Evolutionary conservation across 2,329 filamentous ascomycete species (phyloP), one percentile per base, ranked within the genome.

Genomic region (Coleophoma cylindrospora): DNA sequence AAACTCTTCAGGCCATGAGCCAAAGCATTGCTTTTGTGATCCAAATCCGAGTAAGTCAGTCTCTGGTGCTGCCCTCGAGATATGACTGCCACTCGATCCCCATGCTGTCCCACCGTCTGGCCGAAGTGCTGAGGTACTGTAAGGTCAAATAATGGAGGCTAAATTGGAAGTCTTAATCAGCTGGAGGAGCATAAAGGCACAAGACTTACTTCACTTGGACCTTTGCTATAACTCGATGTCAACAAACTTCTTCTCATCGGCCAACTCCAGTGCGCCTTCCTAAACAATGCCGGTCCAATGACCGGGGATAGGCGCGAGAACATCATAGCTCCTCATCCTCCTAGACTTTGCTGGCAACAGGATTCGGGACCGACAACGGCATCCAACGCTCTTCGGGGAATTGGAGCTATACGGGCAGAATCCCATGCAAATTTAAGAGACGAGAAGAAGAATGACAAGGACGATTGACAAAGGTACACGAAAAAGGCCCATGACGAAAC

Each of bases 71-170:
- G 82, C 48, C 72, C 64, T 46, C 78, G 74, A 27, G 72, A 69
- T 43, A 83, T 75, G 50, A 84, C 74, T 43, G 83, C 82, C 0
- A 74, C 75, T 7, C 75, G 75, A 65, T 90, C 84, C 22, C 87
- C 87, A 66, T 83, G 73, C 34, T 71, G 63, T 9, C 76, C 75
- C 36, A 89, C 86, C 36, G 89, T 74, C 1, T 74, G 73, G 8
- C 80, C 74, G 61, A 92, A 91, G 64, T 92, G 84, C 55, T 87
- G 70, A 0, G 86, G 84, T 48, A 91, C 81, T 1, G 87, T 91
- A 50, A 83, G 73, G 6, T 75, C 70, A 44, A 88, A 77, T 8
- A 91, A 71, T 1, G 83, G 74, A 3, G 86, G 86, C 83, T 89
- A 53, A 22, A 2, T 13, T 22, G n/a, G 21, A 33, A 34, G 22